Base-by-base conservation (phyloP, 2,329 filamentous ascomycete genomes). In the Fusarium subglutinans region DNA sequence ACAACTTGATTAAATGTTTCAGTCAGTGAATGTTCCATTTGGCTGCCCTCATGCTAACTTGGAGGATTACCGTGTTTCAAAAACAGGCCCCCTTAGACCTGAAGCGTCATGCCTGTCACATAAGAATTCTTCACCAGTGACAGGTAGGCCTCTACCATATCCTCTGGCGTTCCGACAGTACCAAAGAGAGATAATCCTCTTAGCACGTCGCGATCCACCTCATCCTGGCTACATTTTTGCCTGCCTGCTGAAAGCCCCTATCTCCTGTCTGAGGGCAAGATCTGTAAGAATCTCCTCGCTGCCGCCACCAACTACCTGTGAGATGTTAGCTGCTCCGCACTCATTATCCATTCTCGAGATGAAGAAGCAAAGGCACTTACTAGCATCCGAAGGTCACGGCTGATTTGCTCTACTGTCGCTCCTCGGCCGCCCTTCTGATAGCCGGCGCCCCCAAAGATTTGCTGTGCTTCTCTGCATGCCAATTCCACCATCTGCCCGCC, bases 201-300 rank as follows among this genome's bases (percentile, higher is more conserved):
- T 1, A 3, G 7, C 14, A 35, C 3, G 0, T 35, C 33, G 7
- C 14, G 14, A 35, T 35, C 33, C 33, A 35, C 14, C 33, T 35
- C 33, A 4, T 14, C 33, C 8, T 37, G 35, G 0, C 35, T 37
- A 44, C n/a, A 44, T 26, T 44, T 44, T 44, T 5, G n/a, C 43
- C 43, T 44, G 15, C n/a, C 15, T 22, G 17, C 12, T 37, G 1
- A 53, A 37, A 11, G 35, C n/a, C 12, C 17, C n/a, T 20, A 53
- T 24, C n/a, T 53, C 48, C 15, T 53, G 48, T 20, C 48, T 53
- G 0, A 53, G 17, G 6, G 30, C 48, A 53, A 53, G 48, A 26
- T 53, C 48, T 26, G 48, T 53, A 53, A 53, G 48, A 26, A 53
- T 53, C 33, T 53, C 48, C n/a, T 53, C 48, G 33, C 48, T 53